These are phyloP conservation scores for Exobasidium rhododendri DNA, from an alignment of 1,284 basidiomycete genomes.

Conservation along the genomic window DNA sequence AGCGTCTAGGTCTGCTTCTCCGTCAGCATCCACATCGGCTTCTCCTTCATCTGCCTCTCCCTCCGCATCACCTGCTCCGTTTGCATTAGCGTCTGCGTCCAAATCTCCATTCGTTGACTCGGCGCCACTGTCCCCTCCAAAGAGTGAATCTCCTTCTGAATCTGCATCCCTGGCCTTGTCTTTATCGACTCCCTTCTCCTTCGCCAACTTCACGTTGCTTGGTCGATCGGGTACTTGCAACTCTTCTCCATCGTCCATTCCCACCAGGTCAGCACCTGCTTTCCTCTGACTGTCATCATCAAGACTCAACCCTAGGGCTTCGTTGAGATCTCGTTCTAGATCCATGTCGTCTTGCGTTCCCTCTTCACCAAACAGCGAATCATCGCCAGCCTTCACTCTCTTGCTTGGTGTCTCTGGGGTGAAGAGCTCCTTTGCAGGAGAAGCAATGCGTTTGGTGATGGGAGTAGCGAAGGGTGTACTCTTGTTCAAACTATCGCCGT, in stretches of 20 bases:
- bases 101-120: slow-evolving; percentile 5
- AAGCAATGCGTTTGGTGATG: not conserved
- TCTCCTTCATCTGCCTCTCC: slow-evolving; percentile 24
- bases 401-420: slow-evolving; percentile 2
- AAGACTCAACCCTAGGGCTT: not conserved
- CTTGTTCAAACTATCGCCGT: not conserved
- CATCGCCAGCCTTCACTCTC: slow-evolving; percentile 21
- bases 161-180: slow-evolving; percentile 13
- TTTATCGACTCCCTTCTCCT: slow-evolving; percentile 18
- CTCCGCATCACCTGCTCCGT: slow-evolving; percentile 15
- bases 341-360: not conserved
- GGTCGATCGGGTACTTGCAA: slow-evolving; percentile 2
- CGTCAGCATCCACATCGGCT: slow-evolving; percentile 18
- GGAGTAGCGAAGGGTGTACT: not conserved
- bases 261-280: not conserved
- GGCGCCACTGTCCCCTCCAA: slow-evolving; percentile 22
- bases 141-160: slow-evolving; percentile 39
- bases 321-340: slow-evolving; percentile 1
- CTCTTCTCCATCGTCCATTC: slow-evolving; percentile 6
- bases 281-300: not conserved
- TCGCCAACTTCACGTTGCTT: not conserved
- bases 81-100: slow-evolving; percentile 21
- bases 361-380: slow-evolving; percentile 32
- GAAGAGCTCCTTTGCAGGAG: not conserved
- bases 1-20: slow-evolving; percentile 18